These are phyloP conservation scores for Pugionium cornutum DNA, from an alignment of 345 rosid genomes.

Conservation along the genomic window DNA sequence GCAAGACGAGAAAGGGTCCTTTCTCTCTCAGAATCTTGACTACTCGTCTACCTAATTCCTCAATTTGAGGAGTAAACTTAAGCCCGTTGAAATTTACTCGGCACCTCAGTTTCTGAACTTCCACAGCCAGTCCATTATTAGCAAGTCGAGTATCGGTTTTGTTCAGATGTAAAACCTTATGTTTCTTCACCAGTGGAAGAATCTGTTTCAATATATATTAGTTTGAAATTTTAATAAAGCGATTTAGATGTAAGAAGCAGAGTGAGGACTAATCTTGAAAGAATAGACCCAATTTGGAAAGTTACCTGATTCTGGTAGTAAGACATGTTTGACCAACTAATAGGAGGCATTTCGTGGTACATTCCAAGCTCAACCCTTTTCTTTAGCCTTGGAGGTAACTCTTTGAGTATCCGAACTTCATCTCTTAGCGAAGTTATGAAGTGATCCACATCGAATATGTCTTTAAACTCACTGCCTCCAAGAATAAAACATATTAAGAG, in stretches of 20 bases:
- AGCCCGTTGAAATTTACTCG: conserved; percentile 80
- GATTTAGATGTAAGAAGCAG: conserved; percentile 5
- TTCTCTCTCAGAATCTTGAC: conserved; percentile 70
- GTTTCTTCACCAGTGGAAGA: conserved; percentile 79
- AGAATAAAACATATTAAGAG: conserved; percentile 12
- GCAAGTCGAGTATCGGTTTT: conserved; percentile 90
- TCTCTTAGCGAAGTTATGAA: conserved; percentile 87
- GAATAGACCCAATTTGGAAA: not conserved
- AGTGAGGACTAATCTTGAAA: not conserved
- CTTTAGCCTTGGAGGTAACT: conserved; percentile 79
- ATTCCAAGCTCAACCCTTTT: conserved; percentile 68
- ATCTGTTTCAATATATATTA: conserved; percentile 54
- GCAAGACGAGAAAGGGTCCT: conserved; percentile 86
- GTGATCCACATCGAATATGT: conserved; percentile 88
- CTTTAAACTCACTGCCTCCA: conserved; percentile 74
- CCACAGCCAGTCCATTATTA: conserved; percentile 73
- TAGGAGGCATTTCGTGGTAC: conserved; percentile 68
- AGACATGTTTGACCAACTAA: conserved; percentile 92
- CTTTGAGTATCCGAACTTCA: conserved; percentile 84
- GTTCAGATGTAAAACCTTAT: conserved; percentile 85
- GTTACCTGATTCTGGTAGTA: conserved; percentile 79
- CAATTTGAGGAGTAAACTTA: conserved; percentile 74
- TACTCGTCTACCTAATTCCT: conserved; percentile 76
- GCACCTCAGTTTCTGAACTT: conserved; percentile 88
- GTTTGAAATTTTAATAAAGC: conserved; percentile 1